phyloP scores from a whole-genome alignment of 768 basidiomycete genomes.

The Boletus rex-veris region DNA sequence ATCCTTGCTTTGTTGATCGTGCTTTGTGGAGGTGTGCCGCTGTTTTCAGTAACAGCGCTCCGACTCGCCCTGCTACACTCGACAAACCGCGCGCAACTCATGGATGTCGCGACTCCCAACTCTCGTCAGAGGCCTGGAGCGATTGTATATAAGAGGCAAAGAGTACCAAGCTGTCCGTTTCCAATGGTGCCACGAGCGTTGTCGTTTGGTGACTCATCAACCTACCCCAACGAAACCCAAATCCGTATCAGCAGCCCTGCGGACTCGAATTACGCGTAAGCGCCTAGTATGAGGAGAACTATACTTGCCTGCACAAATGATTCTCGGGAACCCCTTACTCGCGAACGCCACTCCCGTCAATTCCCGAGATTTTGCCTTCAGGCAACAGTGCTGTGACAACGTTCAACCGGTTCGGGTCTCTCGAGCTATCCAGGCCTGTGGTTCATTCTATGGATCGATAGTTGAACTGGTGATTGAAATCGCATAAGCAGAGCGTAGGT shows the following conservation, averaged over 20 bases:
- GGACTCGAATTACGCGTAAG: not conserved
- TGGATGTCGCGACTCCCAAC: not conserved
- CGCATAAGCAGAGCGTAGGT: not conserved
- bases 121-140: not conserved
- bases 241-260: not conserved
- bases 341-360: conserved; percentile 4
- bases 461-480: not conserved
- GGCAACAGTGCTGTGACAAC: not conserved
- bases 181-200: no score
- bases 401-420: not conserved
- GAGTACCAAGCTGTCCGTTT: not conserved
- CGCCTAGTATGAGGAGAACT: not conserved
- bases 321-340: not conserved
- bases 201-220: not conserved
- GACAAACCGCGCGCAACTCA: not conserved
- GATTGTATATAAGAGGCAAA: no score
- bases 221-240: not conserved
- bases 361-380: not conserved
- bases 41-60: not conserved
- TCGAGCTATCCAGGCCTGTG: not conserved
- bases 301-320: conserved; percentile 8
- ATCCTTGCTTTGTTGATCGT: not conserved
- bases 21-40: not conserved
- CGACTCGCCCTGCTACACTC: not conserved
- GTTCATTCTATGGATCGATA: not conserved